phyloP scores from a whole-genome alignment of 805 yeast species.

The Wickerhamomyces chaumierensis region DNA sequence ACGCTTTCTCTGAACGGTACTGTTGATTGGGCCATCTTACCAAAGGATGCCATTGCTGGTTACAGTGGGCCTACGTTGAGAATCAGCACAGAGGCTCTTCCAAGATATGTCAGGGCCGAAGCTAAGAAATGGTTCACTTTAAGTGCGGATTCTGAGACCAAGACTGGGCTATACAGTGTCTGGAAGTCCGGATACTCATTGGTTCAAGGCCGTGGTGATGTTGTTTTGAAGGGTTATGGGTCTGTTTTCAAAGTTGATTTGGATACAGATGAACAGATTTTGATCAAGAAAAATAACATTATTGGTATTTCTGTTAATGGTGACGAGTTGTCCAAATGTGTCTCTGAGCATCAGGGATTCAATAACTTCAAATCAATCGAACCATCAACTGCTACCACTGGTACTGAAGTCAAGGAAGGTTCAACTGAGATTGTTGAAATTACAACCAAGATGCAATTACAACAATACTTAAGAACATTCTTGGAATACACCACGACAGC shows the following conservation, averaged over 20 bases:
- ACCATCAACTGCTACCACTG: no score
- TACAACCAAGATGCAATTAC: neutral
- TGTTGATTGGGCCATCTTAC: slow-evolving; percentile 50
- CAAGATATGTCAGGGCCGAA: slow-evolving; percentile 21
- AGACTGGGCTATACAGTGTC: slow-evolving; percentile 31
- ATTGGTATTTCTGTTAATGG: slow-evolving; percentile 43
- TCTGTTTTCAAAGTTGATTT: slow-evolving; percentile 37
- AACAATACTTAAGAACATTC: slow-evolving; percentile 1
- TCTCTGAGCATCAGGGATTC: neutral
- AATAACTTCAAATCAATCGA: neutral
- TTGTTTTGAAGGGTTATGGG: slow-evolving; percentile 44
- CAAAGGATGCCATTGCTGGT: slow-evolving; percentile 34
- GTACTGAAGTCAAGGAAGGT: neutral
- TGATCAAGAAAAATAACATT: slow-evolving; percentile 33
- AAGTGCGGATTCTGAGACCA: slow-evolving; percentile 8
- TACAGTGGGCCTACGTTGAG: slow-evolving; percentile 42
- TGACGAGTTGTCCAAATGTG: slow-evolving; percentile 2
- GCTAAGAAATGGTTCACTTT: slow-evolving; percentile 17
- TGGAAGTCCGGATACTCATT: slow-evolving; percentile 31
- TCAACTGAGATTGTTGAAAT: slow-evolving; percentile 1
- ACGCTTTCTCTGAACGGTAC: slow-evolving; percentile 41
- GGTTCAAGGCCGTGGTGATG: slow-evolving; percentile 46
- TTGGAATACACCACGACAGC: neutral
- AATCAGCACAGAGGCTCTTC: slow-evolving; percentile 27
- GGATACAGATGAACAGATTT: slow-evolving; percentile 33